These are phyloP conservation scores for Cordyceps javanica DNA, from an alignment of 2,329 filamentous ascomycete species.

Conservation along the genomic window DNA sequence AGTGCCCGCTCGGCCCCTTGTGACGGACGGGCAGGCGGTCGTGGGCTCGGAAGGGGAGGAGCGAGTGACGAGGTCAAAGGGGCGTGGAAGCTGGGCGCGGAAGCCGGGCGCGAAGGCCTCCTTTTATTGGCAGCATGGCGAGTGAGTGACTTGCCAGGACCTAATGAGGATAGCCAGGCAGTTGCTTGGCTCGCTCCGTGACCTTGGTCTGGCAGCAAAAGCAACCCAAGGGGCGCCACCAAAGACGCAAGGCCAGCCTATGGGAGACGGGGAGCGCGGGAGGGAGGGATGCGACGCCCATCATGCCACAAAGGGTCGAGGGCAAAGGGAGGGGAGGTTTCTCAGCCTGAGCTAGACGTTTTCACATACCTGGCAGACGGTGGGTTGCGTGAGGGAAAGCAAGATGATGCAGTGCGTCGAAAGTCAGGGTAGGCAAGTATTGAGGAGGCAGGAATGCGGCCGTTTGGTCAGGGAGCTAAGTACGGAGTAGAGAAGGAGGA, in stretches of 20 bases:
- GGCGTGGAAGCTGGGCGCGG: not conserved
- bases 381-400: not conserved
- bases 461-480: not conserved
- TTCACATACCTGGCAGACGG: conserved; percentile 10
- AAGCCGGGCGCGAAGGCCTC: not conserved
- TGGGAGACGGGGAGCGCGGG: not conserved
- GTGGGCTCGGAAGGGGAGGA: not conserved
- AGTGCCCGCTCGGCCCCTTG: conserved; percentile 3
- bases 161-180: not conserved
- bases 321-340: not conserved
- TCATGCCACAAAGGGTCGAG: not conserved
- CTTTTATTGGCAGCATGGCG: not conserved
- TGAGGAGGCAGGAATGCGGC: conserved; percentile 1
- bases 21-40: not conserved
- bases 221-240: conserved; percentile 6
- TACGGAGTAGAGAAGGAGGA: not conserved
- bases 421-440: not conserved
- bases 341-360: not conserved
- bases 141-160: not conserved
- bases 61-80: not conserved
- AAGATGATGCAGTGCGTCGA: not conserved
- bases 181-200: not conserved
- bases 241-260: not conserved
- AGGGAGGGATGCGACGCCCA: not conserved
- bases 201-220: conserved; percentile 1